Percentiles rank a stretch among this genome's conserved stretches.
phyloP scores from a whole-genome alignment of 768 basidiomycete species.

The Suillus plorans region DNA sequence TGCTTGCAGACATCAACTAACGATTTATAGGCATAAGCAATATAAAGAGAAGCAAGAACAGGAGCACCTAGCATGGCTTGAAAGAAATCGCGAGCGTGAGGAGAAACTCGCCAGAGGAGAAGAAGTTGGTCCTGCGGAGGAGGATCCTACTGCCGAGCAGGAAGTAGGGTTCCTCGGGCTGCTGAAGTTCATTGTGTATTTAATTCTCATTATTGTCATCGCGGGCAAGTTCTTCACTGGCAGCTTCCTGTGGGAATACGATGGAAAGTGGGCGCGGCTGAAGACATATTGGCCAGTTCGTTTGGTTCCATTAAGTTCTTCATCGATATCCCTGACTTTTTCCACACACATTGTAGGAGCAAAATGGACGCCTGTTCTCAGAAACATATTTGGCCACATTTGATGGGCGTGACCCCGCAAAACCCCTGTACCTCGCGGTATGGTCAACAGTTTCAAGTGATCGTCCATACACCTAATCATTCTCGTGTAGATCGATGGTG shows the following conservation, averaged over 20 bases:
- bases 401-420: slow-evolving; percentile 64
- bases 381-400: slow-evolving; percentile 63
- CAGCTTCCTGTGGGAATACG: slow-evolving; percentile 84
- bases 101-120: slow-evolving; percentile 76
- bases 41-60: slow-evolving; percentile 63
- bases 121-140: slow-evolving; percentile 68
- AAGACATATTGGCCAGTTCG: slow-evolving; percentile 67
- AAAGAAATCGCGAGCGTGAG: slow-evolving; percentile 69
- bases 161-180: slow-evolving; percentile 66
- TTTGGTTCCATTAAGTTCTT: slow-evolving; percentile 8
- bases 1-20: background rate
- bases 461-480: background rate
- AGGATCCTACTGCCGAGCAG: slow-evolving; percentile 66
- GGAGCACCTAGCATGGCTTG: slow-evolving; percentile 62
- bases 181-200: slow-evolving; percentile 65
- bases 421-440: slow-evolving; percentile 85
- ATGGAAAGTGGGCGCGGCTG: slow-evolving; percentile 58
- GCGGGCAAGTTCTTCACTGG: slow-evolving; percentile 84
- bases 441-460: slow-evolving; percentile 24
- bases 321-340: background rate
- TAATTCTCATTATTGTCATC: slow-evolving; percentile 52
- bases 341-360: slow-evolving; percentile 34
- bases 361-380: slow-evolving; percentile 70
- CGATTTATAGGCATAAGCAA: slow-evolving; percentile 55
- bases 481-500: slow-evolving; percentile 74